These are phyloP conservation scores for Gossypium longicalyx DNA, from an alignment of 345 rosid species.

Conservation along the genomic window DNA sequence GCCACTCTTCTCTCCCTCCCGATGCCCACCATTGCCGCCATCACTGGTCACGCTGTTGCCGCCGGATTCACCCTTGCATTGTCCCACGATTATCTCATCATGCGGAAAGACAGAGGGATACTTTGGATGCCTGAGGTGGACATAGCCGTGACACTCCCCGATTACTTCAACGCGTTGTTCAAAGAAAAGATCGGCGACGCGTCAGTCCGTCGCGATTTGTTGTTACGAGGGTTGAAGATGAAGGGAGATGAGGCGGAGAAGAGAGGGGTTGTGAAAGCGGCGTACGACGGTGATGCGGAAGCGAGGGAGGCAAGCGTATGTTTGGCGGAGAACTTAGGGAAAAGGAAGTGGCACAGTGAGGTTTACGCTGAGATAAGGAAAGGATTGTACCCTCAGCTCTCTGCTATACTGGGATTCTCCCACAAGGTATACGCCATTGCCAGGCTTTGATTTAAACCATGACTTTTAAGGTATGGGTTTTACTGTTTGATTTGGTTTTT, in stretches of 20 bases:
- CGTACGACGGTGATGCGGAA: background rate
- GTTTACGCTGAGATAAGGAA: slow-evolving; percentile 70
- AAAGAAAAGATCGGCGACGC: background rate
- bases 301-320: slow-evolving; percentile 23
- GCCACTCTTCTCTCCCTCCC: slow-evolving; percentile 4
- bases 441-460: slow-evolving; percentile 26
- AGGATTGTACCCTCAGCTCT: slow-evolving; percentile 60
- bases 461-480: background rate
- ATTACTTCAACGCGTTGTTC: slow-evolving; percentile 32
- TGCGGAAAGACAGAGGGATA: slow-evolving; percentile 6
- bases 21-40: slow-evolving; percentile 3
- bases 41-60: slow-evolving; percentile 72
- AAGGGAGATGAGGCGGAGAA: slow-evolving; percentile 15
- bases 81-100: slow-evolving; percentile 12
- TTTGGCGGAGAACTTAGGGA: slow-evolving; percentile 44
- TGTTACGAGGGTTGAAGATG: slow-evolving; percentile 15
- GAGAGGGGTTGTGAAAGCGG: slow-evolving; percentile 1
- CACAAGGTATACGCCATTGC: slow-evolving; percentile 25
- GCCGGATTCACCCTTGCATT: slow-evolving; percentile 13
- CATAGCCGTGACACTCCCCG: slow-evolving; percentile 39
- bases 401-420: slow-evolving; percentile 40
- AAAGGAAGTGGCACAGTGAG: slow-evolving; percentile 55
- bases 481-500: background rate
- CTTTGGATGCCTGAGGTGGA: slow-evolving; percentile 61
- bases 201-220: background rate